A percentile compares a stretch with the other conserved stretches of the same genome.
These are phyloP conservation scores for Cnidoscolus chayamansa DNA, from an alignment of 441 rosid genomes.

Conservation along the genomic window DNA sequence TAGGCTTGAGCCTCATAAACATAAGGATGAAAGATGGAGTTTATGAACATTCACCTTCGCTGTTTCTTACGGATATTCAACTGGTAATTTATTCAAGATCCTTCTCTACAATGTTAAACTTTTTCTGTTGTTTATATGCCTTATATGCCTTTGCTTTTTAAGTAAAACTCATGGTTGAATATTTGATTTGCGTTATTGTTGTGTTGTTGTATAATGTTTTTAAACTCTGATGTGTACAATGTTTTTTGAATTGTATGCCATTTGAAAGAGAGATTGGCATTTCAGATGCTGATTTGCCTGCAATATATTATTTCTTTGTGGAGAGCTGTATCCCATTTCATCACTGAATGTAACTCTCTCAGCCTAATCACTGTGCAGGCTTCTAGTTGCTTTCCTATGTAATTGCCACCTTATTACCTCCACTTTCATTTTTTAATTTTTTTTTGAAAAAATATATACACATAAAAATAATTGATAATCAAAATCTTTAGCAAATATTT, in stretches of 20 bases:
- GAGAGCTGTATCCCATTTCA: neutral
- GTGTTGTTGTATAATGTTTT: neutral
- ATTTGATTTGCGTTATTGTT: constrained; percentile 7
- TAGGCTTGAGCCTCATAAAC: constrained; percentile 52
- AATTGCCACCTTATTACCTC: neutral
- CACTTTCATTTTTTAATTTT: neutral
- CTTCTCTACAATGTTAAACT: constrained; percentile 10
- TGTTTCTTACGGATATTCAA: constrained; percentile 56
- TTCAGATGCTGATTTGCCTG: neutral
- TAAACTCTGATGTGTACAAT: neutral
- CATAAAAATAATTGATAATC: neutral
- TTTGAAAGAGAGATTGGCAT: no score
- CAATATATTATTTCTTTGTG: neutral
- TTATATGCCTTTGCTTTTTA: no score
- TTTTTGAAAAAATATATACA: neutral
- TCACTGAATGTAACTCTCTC: neutral
- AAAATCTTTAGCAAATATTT: neutral
- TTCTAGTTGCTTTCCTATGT: neutral
- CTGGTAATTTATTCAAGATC: constrained; percentile 41
- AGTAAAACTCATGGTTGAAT: constrained; percentile 7
- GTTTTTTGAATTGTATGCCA: neutral
- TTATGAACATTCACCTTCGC: constrained; percentile 62
- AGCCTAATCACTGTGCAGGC: neutral
- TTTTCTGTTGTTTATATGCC: no score
- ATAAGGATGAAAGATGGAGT: constrained; percentile 71